These are phyloP conservation scores for Juglanconis oblonga DNA, from an alignment of 2,329 filamentous ascomycete genomes.

Conservation along the genomic window DNA sequence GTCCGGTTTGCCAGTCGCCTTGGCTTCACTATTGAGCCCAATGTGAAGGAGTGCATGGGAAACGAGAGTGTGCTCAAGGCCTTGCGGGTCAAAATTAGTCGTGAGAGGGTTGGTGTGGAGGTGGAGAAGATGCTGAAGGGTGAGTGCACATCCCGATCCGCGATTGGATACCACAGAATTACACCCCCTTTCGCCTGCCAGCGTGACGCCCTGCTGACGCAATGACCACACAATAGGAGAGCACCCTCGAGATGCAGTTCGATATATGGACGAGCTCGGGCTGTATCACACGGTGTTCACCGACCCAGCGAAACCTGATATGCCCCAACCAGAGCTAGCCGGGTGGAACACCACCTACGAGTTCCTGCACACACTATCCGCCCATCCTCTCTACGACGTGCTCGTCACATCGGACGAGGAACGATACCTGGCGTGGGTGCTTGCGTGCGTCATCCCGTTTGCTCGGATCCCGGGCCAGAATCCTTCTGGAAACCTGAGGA, in stretches of 20 bases:
- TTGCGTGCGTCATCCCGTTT: constrained; percentile 76
- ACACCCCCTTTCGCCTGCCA: background rate
- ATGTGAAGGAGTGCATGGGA: constrained; percentile 71
- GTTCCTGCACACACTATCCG: constrained; percentile 44
- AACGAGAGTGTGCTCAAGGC: constrained; percentile 74
- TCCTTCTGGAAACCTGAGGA: constrained; percentile 25
- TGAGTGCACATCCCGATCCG: constrained; percentile 23
- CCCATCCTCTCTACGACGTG: constrained; percentile 40
- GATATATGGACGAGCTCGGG: constrained; percentile 62
- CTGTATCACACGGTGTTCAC: constrained; percentile 74
- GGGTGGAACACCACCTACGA: constrained; percentile 65
- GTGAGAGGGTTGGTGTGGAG: constrained; percentile 84
- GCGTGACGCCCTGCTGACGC: background rate
- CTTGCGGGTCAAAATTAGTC: constrained; percentile 83
- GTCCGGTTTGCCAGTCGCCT: constrained; percentile 88
- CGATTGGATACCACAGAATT: background rate
- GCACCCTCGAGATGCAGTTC: constrained; percentile 59
- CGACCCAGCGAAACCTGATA: constrained; percentile 55
- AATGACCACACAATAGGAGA: constrained; percentile 39
- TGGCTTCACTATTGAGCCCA: constrained; percentile 71
- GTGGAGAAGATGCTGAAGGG: constrained; percentile 88
- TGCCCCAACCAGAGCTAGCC: constrained; percentile 52
- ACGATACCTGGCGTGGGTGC: constrained; percentile 71
- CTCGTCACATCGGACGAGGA: constrained; percentile 64
- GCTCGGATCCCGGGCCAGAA: constrained; percentile 48